A percentile compares a stretch with the other conserved stretches of the same genome.
Evolutionary conservation across 1,139 yeast species (phyloP).

Genomic region (Hemisphaericaspora xylofermentans): DNA sequence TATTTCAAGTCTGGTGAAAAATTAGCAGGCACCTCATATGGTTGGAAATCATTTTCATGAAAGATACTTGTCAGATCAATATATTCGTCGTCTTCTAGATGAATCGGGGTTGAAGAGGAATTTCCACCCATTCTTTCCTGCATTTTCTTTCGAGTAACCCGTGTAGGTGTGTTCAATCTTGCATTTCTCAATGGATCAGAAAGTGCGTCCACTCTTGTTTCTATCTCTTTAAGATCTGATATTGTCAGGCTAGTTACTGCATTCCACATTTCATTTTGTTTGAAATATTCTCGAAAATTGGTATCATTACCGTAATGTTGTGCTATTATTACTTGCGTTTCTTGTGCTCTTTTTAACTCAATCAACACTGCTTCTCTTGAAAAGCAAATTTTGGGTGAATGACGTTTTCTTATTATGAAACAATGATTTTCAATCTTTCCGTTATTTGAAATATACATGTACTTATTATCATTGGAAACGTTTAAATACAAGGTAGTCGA

Average conservation of each 20-base stretch:
- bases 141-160: constrained; percentile 5
- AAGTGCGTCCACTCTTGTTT: constrained; percentile 1
- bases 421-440: constrained; percentile 6
- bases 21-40: constrained; percentile 21
- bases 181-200: constrained; percentile 4
- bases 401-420: constrained; percentile 11
- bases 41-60: constrained; percentile 11
- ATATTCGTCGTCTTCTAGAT: not conserved
- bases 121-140: constrained; percentile 6
- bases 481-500: constrained; percentile 8
- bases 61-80: constrained; percentile 6
- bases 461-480: constrained; percentile 12
- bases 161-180: not conserved
- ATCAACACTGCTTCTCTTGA: constrained; percentile 10
- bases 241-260: constrained; percentile 8
- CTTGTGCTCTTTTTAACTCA: constrained; percentile 8
- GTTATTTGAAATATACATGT: constrained; percentile 9
- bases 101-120: not conserved
- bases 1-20: constrained; percentile 56
- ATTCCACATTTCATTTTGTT: constrained; percentile 8
- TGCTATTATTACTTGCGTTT: constrained; percentile 12
- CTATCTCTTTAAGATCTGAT: not conserved
- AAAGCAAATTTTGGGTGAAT: constrained; percentile 11
- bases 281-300: constrained; percentile 14
- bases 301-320: constrained; percentile 12